Conservation (phyloP, 129 eudicot genomes). For the Logfia minima region DNA sequence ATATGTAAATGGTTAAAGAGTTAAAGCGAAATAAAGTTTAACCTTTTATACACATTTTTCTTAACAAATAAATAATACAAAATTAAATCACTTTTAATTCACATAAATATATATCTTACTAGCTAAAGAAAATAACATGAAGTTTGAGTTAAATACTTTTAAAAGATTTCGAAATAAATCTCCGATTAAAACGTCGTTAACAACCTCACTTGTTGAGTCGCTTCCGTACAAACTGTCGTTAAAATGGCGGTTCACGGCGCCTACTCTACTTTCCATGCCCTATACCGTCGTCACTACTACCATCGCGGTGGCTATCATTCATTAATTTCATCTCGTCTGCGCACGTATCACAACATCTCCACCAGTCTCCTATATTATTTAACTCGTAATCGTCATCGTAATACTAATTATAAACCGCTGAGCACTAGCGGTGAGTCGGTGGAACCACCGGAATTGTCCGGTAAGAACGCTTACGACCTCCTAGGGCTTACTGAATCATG, state of each 20-base stretch:
- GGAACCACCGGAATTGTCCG: constrained; percentile 52
- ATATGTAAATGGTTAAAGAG: no score
- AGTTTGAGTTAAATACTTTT: no score
- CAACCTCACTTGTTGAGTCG: constrained; percentile 16
- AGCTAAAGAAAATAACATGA: no score
- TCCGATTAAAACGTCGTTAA: not conserved
- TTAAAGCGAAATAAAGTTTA: no score
- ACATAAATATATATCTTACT: no score
- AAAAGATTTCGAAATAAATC: no score
- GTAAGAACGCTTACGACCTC: constrained; percentile 67
- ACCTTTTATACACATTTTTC: no score
- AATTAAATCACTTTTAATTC: no score
- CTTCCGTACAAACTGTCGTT: constrained; percentile 21
- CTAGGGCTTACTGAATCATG: constrained; percentile 67
- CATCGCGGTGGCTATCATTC: constrained; percentile 25
- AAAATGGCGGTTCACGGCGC: constrained; percentile 44
- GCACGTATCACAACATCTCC: constrained; percentile 17
- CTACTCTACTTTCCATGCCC: constrained; percentile 31
- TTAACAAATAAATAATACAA: no score
- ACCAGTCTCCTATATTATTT: constrained; percentile 15
- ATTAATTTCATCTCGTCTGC: constrained; percentile 28
- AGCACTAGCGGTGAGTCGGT: constrained; percentile 48
- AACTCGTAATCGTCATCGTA: constrained; percentile 2
- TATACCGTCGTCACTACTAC: constrained; percentile 32
- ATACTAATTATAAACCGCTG: constrained; percentile 39